These are phyloP conservation scores for Glutinoglossum americanum DNA, from an alignment of 495 filamentous ascomycete species.

Conservation along the genomic window DNA sequence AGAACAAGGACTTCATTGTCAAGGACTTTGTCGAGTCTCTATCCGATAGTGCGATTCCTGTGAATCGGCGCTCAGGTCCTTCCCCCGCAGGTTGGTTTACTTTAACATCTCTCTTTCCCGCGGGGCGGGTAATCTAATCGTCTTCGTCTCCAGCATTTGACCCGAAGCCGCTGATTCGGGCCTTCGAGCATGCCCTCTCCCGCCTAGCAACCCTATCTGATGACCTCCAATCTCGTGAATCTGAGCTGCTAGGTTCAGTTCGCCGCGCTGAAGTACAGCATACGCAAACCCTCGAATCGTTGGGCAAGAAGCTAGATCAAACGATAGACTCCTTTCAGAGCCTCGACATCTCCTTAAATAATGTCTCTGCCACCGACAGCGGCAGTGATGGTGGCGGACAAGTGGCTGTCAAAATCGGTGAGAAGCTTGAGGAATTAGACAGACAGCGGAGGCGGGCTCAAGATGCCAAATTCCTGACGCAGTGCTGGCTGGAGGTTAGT, in stretches of 20 bases:
- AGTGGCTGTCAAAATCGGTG: slow-evolving; percentile 85
- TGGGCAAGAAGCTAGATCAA: slow-evolving; percentile 73
- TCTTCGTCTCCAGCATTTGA: slow-evolving; percentile 42
- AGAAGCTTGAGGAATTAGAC: slow-evolving; percentile 81
- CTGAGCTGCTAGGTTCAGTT: slow-evolving; percentile 72
- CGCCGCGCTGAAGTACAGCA: slow-evolving; percentile 83
- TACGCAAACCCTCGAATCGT: slow-evolving; percentile 61
- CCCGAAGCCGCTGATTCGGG: slow-evolving; percentile 88
- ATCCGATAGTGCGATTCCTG: slow-evolving; percentile 59
- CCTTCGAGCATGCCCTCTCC: slow-evolving; percentile 72
- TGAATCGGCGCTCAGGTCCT: slow-evolving; percentile 48
- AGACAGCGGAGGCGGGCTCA: slow-evolving; percentile 71
- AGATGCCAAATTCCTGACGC: slow-evolving; percentile 84
- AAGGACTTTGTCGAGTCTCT: slow-evolving; percentile 91
- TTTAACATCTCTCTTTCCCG: not conserved
- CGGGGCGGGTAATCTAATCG: not conserved
- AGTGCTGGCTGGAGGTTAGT: slow-evolving; percentile 87
- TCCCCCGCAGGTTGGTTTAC: slow-evolving; percentile 11
- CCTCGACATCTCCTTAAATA: slow-evolving; percentile 58
- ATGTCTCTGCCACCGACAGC: slow-evolving; percentile 22
- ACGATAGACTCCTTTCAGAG: slow-evolving; percentile 78
- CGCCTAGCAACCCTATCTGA: slow-evolving; percentile 65
- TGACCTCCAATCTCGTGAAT: slow-evolving; percentile 66
- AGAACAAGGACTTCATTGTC: slow-evolving; percentile 79
- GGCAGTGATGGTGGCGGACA: slow-evolving; percentile 48